phyloP scores from a whole-genome alignment of 2,329 filamentous ascomycete genomes.

The Zasmidium citrigriseum region DNA sequence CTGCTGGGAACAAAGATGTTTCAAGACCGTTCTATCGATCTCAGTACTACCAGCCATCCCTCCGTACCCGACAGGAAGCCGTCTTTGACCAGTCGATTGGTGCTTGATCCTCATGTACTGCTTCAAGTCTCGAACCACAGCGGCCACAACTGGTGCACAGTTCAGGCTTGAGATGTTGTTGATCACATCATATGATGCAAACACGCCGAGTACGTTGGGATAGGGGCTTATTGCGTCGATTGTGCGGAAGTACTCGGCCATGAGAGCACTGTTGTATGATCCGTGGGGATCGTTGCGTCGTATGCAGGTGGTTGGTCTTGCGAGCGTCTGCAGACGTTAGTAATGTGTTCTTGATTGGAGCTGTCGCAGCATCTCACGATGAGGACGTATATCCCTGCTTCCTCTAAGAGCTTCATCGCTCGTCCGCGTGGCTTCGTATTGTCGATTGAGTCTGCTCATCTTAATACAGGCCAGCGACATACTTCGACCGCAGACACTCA shows the following conservation, averaged over 20 bases:
- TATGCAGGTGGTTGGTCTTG: conserved; percentile 8
- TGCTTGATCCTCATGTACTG: conserved; percentile 12
- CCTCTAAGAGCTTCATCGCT: conserved; percentile 21
- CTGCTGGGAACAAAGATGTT: conserved; percentile 11
- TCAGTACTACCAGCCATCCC: background rate
- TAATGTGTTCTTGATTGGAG: background rate
- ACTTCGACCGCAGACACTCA: background rate
- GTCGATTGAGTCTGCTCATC: conserved; percentile 12
- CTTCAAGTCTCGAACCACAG: conserved; percentile 21
- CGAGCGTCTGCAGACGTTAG: background rate
- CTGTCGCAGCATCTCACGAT: conserved; percentile 4
- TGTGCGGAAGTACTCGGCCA: conserved; percentile 4
- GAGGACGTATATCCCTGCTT: conserved; percentile 19
- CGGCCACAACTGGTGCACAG: conserved; percentile 16
- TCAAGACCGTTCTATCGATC: conserved; percentile 4
- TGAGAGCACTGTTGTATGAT: conserved; percentile 10
- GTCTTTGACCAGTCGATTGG: conserved; percentile 9
- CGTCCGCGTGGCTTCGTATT: conserved; percentile 9
- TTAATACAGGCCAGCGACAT: background rate
- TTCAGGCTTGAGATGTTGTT: conserved; percentile 5
- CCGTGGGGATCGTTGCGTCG: conserved; percentile 7
- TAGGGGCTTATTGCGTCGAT: conserved; percentile 12
- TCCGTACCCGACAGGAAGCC: conserved; percentile 18
- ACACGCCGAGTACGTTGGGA: conserved; percentile 13
- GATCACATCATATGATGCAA: conserved; percentile 11